Conservation (phyloP, 1,284 basidiomycete species). For the Heterobasidion irregulare region DNA sequence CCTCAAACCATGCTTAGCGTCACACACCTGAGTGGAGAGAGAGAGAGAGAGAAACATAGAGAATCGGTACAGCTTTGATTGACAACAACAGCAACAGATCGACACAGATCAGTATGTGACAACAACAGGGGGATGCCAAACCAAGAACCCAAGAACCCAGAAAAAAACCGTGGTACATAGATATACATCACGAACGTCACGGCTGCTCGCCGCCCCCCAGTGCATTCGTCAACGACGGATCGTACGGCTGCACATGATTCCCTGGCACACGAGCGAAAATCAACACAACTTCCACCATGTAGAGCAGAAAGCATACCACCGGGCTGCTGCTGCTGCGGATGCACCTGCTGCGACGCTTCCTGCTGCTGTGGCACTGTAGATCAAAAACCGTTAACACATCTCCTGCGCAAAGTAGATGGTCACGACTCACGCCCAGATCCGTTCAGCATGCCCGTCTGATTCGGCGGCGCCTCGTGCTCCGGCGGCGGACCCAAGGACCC, state of each 20-base stretch:
- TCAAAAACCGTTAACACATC: no score
- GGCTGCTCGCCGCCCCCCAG: slow-evolving; percentile 9
- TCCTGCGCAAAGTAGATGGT: neutral
- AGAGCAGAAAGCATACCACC: neutral
- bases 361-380: neutral
- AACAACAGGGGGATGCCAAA: no score
- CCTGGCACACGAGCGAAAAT: neutral
- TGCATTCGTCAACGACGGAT: slow-evolving; percentile 10
- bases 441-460: neutral
- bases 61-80: no score
- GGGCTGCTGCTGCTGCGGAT: slow-evolving; percentile 6
- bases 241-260: slow-evolving; percentile 7
- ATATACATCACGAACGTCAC: neutral
- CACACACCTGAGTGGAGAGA: no score
- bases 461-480: slow-evolving; percentile 9
- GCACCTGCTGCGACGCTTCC: neutral
- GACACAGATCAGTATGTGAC: no score
- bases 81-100: no score
- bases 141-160: no score
- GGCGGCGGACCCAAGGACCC: slow-evolving; percentile 15
- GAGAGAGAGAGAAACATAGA: no score
- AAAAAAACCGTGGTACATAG: no score
- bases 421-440: neutral
- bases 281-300: neutral
- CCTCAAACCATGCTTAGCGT: no score